These are phyloP conservation scores for Didymella exigua DNA, from an alignment of 2,329 filamentous ascomycete genomes.

Conservation along the genomic window DNA sequence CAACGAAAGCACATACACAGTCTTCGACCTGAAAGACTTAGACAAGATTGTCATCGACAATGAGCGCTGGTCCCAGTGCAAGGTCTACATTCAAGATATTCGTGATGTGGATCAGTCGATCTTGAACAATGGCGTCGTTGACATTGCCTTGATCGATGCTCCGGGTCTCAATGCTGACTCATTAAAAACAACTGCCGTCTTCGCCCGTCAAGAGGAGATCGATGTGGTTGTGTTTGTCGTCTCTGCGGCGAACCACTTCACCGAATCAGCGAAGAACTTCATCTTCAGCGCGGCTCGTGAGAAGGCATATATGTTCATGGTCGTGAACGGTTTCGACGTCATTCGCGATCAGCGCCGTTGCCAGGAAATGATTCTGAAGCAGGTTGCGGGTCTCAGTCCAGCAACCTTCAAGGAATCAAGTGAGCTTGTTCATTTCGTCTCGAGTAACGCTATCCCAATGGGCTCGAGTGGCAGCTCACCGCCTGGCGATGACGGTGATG, in stretches of 20 bases:
- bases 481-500: conserved; percentile 47
- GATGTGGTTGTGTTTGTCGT: conserved; percentile 99
- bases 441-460: conserved; percentile 90
- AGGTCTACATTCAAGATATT: conserved; percentile 92
- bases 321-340: conserved; percentile 95
- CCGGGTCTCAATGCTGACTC: conserved; percentile 96
- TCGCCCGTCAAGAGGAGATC: conserved; percentile 96
- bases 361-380: conserved; percentile 90
- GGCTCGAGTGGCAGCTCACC: conserved; percentile 47
- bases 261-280: conserved; percentile 95
- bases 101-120: conserved; percentile 89
- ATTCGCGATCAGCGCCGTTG: conserved; percentile 92
- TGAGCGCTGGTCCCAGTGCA: conserved; percentile 88
- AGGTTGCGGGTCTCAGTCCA: conserved; percentile 85
- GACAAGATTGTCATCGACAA: conserved; percentile 92
- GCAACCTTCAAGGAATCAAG: conserved; percentile 89
- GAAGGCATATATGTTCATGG: conserved; percentile 98
- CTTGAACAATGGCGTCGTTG: conserved; percentile 95
- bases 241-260: conserved; percentile 97
- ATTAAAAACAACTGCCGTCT: conserved; percentile 94
- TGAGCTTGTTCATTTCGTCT: conserved; percentile 96
- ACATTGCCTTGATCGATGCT: conserved; percentile 96
- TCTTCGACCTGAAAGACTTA: conserved; percentile 76
- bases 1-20: conserved; percentile 92
- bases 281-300: conserved; percentile 94